Evolutionary conservation across 169 alveolate species (phyloP).

Genomic region (Cryptosporidium sp.): DNA sequence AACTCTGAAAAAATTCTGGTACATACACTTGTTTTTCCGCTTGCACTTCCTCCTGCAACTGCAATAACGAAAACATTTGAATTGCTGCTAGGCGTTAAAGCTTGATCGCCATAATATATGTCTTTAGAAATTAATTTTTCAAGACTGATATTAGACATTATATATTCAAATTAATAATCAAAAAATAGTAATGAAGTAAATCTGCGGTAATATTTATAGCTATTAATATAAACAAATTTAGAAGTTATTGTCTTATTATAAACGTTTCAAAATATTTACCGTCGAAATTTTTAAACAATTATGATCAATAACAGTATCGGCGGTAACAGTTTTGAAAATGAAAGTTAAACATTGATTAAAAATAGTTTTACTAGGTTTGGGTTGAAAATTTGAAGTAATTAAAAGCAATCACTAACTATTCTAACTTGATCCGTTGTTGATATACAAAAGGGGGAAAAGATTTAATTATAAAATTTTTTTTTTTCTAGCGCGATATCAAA

Average conservation of each 20-base stretch:
- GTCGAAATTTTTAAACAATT: neutral
- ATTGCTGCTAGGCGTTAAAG: neutral
- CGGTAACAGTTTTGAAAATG: neutral
- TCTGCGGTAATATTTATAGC: neutral
- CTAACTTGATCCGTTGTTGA: neutral
- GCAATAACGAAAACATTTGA: conserved; percentile 80
- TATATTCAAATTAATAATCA: neutral
- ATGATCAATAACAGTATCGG: neutral
- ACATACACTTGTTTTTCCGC: conserved; percentile 86
- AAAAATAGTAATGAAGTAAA: too few species aligned
- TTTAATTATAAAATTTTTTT: too few species aligned
- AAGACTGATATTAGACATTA: neutral
- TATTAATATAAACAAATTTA: too few species aligned
- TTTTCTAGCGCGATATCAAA: neutral
- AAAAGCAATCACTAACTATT: too few species aligned
- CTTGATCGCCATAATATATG: neutral
- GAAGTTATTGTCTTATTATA: neutral
- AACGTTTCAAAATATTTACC: neutral
- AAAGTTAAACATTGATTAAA: neutral
- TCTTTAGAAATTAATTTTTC: conserved; percentile 1
- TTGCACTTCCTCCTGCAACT: conserved; percentile 87
- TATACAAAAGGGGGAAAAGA: too few species aligned
- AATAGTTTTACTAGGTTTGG: neutral
- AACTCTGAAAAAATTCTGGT: conserved; percentile 68
- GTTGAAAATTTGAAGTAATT: too few species aligned